Evolutionary conservation across 331 rosid genomes (phyloP), one percentile per base, ranked within the genome.

Genomic region (Pyrus hybrid): DNA sequence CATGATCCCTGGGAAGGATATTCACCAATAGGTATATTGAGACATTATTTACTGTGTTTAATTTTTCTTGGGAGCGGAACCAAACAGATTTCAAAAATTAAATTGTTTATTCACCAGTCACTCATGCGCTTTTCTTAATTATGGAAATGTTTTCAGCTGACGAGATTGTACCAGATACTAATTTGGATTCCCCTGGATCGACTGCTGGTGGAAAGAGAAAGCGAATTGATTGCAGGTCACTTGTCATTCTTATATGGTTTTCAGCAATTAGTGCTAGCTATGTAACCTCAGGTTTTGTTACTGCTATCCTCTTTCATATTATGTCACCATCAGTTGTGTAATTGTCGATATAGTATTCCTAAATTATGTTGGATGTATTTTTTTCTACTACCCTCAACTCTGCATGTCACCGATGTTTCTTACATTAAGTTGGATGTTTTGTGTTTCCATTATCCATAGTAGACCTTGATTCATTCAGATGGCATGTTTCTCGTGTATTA

Each of bases 191-290:
- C 61, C 68, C 77, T 20, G 79, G 77, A 71, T 79, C 68, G 41
- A 51, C 45, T 76, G 90, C 88, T 71, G 91, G 88, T 73, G 77
- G 72, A 79, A 94, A 94, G 91, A 92, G 97, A 83, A 90, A 87
- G 81, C 87, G 32, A 72, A 71, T 67, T 53, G 85, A 84, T 83
- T 58, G 68, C 88, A 82, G 99, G 99, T 94, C 66, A 77, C 70
- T 41, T 71, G 77, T 80, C 74, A 74, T 82, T 65, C 73, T 73
- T 51, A 67, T 30, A 28, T 37, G 20, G 43, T 68, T 67, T 73
- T 76, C 67, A 54, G 76, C 82, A 64, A 57, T 84, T 60, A 61
- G 63, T 58, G 72, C 76, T 66, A 45, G 53, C 67, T 67, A 47
- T 75, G 78, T 35, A 60, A 10, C 35, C 68, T 21, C 63, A 68